Evolutionary conservation across 2,329 filamentous ascomycete species (phyloP).

Genomic region (Podosphaera xanthii): DNA sequence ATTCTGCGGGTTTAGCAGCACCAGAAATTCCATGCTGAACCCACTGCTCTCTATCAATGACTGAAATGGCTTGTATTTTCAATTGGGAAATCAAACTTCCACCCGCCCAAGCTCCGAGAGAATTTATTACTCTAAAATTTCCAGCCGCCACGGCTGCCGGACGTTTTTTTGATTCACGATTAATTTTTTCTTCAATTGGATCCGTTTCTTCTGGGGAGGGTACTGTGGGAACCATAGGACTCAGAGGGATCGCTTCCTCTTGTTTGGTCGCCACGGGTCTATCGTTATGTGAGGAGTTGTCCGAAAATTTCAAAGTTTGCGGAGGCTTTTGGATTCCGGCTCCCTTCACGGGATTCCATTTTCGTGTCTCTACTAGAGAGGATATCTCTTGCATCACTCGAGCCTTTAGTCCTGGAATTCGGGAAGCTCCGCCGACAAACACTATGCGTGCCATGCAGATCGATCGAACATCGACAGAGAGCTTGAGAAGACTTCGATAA

Average conservation of each 20-base stretch:
- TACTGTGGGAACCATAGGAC: conserved; percentile 3
- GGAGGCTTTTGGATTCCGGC: conserved; percentile 36
- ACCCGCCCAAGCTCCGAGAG: conserved; percentile 51
- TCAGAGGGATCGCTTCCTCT: conserved; percentile 2
- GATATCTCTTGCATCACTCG: conserved; percentile 57
- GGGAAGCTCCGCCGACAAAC: conserved; percentile 61
- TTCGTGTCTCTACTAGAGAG: conserved; percentile 38
- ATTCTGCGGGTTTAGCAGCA: conserved; percentile 33
- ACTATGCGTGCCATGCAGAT: conserved; percentile 76
- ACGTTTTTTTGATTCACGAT: conserved; percentile 21
- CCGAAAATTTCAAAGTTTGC: conserved; percentile 12
- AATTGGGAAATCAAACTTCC: conserved; percentile 47
- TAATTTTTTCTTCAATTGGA: conserved; percentile 33
- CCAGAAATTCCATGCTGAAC: conserved; percentile 40
- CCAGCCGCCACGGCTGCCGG: conserved; percentile 27
- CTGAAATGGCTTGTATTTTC: conserved; percentile 43
- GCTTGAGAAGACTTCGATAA: conserved; percentile 49
- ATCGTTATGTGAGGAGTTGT: neutral
- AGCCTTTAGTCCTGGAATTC: conserved; percentile 55
- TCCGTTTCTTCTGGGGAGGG: conserved; percentile 26
- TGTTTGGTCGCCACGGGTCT: conserved; percentile 6
- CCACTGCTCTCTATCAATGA: conserved; percentile 51
- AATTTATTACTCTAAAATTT: conserved; percentile 40
- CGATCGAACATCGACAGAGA: conserved; percentile 64
- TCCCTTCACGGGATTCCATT: conserved; percentile 58